These are phyloP conservation scores for Lipomyces sp. DNA, from an alignment of 805 yeast species.

Conservation along the genomic window DNA sequence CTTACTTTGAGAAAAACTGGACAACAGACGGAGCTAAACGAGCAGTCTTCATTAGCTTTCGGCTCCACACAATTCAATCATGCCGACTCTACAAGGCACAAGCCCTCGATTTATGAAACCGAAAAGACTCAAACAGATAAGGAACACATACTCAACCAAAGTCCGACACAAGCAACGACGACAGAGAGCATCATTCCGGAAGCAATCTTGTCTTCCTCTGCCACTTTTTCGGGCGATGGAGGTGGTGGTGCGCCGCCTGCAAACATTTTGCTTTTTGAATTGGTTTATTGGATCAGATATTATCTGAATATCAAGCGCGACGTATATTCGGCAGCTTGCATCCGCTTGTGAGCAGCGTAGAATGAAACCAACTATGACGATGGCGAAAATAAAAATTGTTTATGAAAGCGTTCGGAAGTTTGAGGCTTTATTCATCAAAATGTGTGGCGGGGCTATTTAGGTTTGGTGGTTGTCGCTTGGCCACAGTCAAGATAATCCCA, in stretches of 20 bases:
- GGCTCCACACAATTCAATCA: neutral
- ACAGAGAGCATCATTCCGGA: conserved; percentile 43
- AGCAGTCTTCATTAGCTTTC: neutral
- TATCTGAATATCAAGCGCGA: no score
- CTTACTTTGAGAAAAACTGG: conserved; percentile 20
- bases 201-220: conserved; percentile 43
- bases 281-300: neutral
- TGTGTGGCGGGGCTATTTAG: no score
- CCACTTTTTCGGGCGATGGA: conserved; percentile 48
- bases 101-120: no score
- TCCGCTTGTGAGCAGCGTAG: no score
- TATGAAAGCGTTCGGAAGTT: no score
- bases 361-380: no score
- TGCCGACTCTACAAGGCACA: neutral
- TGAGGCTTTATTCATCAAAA: no score
- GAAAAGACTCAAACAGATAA: no score
- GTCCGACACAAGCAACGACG: conserved; percentile 46
- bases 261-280: conserved; percentile 42
- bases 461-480: neutral
- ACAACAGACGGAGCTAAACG: conserved; percentile 28
- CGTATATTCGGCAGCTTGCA: no score
- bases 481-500: neutral
- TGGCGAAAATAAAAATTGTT: no score
- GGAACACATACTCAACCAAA: conserved; percentile 47
- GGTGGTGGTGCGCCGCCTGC: conserved; percentile 49